Evolutionary conservation across 129 eudicot species (phyloP).

Genomic region (Ambrosia artemisiifolia): DNA sequence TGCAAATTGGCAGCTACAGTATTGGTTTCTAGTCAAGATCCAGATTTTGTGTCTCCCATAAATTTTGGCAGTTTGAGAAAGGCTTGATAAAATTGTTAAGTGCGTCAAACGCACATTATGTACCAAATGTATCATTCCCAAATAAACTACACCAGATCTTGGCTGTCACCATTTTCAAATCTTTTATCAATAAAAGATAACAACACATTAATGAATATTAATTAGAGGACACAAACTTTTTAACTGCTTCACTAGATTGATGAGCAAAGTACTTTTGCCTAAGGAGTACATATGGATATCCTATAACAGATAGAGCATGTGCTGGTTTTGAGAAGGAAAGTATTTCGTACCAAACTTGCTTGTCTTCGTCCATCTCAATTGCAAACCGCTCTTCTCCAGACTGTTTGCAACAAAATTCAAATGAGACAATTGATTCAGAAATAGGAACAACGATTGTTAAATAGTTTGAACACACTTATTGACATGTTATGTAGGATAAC

Average conservation of each 20-base stretch:
- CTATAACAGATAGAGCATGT: slow-evolving; percentile 55
- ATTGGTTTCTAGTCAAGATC: slow-evolving; percentile 28
- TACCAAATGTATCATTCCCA: slow-evolving; percentile 12
- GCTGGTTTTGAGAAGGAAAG: slow-evolving; percentile 93
- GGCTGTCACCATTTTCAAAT: neutral
- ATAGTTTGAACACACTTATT: neutral
- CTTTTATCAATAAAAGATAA: neutral
- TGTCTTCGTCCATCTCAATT: slow-evolving; percentile 66
- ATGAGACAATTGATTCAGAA: slow-evolving; percentile 1
- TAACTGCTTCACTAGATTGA: slow-evolving; percentile 55
- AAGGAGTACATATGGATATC: slow-evolving; percentile 74
- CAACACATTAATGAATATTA: neutral
- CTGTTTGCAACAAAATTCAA: slow-evolving; percentile 40
- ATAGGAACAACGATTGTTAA: neutral
- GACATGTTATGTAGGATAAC: neutral
- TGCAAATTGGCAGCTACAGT: slow-evolving; percentile 29
- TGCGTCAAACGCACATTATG: neutral
- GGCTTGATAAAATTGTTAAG: slow-evolving; percentile 7
- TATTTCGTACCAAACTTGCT: slow-evolving; percentile 88
- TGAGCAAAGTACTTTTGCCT: slow-evolving; percentile 73
- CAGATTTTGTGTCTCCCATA: slow-evolving; percentile 35
- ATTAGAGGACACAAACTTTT: slow-evolving; percentile 49
- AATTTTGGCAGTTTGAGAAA: slow-evolving; percentile 39
- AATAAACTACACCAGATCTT: slow-evolving; percentile 17
- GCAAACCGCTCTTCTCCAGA: slow-evolving; percentile 96